Base-by-base conservation (phyloP, 352 stramenopile species). In the Pythium aquatile region DNA sequence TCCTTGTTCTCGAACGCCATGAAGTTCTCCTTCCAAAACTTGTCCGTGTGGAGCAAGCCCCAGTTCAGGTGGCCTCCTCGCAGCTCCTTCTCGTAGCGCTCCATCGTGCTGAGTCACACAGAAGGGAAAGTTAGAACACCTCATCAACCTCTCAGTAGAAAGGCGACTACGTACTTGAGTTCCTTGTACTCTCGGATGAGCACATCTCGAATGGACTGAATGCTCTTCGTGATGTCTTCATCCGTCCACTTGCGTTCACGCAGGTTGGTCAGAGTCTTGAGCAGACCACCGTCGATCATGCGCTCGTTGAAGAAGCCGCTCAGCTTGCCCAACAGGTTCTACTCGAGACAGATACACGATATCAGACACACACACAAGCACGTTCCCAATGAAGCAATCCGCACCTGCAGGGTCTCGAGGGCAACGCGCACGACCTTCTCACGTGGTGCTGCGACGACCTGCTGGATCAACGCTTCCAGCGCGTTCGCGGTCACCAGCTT, bases 11-110 rank as follows among this genome's bases (percentile, higher is more conserved):
- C 96, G 66, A 99, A 96, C 65, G 94, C 92, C 74, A 97, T 97
- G 39, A 96, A 97, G 80, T 99, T 98, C 74, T 99, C 96, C 65
- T 97, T 97, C 94, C 97, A 99, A 74, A 99, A 99, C 59, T 98
- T 98, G 74, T 99, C 96, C 40, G 95, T 99, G 78, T 99, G 97
- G 17, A 97, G 82, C 32, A 98, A 82, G 30, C 97, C 96, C 97
- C 97, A 99, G 76, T 97, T 90, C 6, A 99, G 71, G 47, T 92
- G 82, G 11, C 96, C 96, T 30, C 93, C 98, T 62, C 95, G 88
- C 9, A 99, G 78, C 74, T 99, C 95, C 71, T 97, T 98, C 67
- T 97, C 91, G 72, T 98, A 99, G 10, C 96, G 89, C 72, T 98
- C 96, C 90, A 97, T 98, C 33, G 95, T 97, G 61, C 87, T 98